Percentiles rank a stretch among this genome's conserved stretches.
Conservation (phyloP, 176 grass and related monocot genomes). For the Coix lacrymajobi region DNA sequence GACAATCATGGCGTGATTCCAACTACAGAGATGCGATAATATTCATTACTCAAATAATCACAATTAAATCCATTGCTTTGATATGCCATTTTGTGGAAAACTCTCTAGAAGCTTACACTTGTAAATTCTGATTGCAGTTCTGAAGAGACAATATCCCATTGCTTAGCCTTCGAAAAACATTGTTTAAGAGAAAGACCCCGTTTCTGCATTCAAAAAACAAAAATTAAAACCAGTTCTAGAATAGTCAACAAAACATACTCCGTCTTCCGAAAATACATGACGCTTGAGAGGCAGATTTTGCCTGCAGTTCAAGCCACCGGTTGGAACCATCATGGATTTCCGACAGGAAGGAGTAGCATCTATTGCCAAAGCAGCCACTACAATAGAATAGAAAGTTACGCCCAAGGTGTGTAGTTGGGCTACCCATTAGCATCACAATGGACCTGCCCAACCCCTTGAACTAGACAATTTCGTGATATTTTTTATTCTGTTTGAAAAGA, state of each 20-base stretch:
- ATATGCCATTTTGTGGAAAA: constrained; percentile 16
- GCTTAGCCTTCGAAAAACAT: constrained; percentile 29
- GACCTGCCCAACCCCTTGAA: background rate
- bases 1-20: constrained; percentile 21
- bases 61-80: background rate
- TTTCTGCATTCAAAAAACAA: constrained; percentile 26
- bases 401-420: constrained; percentile 2
- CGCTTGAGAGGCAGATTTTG: background rate
- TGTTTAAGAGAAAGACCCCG: constrained; percentile 37
- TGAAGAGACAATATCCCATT: constrained; percentile 17
- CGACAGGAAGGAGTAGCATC: background rate
- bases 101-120: constrained; percentile 43
- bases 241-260: background rate
- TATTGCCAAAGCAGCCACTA: background rate
- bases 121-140: constrained; percentile 19
- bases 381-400: constrained; percentile 15
- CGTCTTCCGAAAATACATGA: background rate
- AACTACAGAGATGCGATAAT: constrained; percentile 35
- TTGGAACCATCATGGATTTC: background rate
- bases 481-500: constrained; percentile 4
- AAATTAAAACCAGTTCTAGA: background rate
- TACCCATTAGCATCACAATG: constrained; percentile 8
- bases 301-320: background rate
- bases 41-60: background rate
- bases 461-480: background rate